Evolutionary conservation across 768 basidiomycete genomes (phyloP).

Genomic region (Coprinopsis cinerea): DNA sequence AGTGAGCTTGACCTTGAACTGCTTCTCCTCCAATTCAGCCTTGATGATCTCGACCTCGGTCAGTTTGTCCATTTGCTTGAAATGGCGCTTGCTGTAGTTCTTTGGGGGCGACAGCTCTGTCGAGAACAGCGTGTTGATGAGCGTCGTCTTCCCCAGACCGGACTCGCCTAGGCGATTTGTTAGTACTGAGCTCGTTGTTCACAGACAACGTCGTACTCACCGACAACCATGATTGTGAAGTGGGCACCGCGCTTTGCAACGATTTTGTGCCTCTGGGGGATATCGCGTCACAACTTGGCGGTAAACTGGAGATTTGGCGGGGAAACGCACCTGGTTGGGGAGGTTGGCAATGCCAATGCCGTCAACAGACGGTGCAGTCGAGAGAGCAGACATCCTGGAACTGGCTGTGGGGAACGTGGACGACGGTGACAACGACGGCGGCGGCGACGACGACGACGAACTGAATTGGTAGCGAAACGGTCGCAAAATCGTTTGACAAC

Average conservation of each 20-base stretch:
- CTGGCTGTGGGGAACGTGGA: constrained; percentile 13
- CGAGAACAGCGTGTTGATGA: constrained; percentile 98
- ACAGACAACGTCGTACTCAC: constrained; percentile 38
- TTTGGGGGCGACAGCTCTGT: constrained; percentile 91
- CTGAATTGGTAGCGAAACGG: constrained; percentile 20
- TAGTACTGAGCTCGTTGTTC: background rate
- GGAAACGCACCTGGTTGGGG: constrained; percentile 81
- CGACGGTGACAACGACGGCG: constrained; percentile 20
- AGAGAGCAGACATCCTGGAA: constrained; percentile 37
- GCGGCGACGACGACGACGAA: constrained; percentile 20
- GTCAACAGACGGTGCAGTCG: constrained; percentile 42
- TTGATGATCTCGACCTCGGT: constrained; percentile 99
- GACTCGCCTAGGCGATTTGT: constrained; percentile 74
- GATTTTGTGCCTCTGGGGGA: constrained; percentile 90
- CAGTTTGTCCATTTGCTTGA: constrained; percentile 97
- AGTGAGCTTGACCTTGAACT: constrained; percentile 98
- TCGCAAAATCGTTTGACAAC: constrained; percentile 34
- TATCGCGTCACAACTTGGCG: constrained; percentile 22
- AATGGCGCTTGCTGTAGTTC: constrained; percentile 83
- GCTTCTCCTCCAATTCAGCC: constrained; percentile 97
- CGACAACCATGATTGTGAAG: constrained; percentile 99
- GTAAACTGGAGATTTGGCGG: background rate
- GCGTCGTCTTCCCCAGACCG: constrained; percentile 93
- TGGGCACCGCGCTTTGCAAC: constrained; percentile 96
- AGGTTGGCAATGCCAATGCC: constrained; percentile 95